Base-by-base conservation (phyloP, 2,329 filamentous ascomycete species). In the Penicillium sp. region DNA sequence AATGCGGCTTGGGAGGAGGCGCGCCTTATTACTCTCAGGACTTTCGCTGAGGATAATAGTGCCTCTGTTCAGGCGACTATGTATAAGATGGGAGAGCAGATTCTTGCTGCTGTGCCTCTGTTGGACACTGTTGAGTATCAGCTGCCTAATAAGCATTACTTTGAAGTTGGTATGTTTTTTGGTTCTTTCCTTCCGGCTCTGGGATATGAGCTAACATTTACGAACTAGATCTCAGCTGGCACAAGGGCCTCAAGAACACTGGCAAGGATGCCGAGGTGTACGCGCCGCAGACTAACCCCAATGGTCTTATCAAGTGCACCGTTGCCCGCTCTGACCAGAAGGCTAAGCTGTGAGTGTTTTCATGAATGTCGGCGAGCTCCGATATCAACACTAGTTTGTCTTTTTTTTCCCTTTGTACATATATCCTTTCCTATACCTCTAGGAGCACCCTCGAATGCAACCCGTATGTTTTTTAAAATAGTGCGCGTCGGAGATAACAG, bases 131-230 rank as follows among this genome's bases (percentile, higher is more conserved):
- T 93, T 35, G 81, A 86, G 62, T 97, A 96, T 69, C 79, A 86
- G 8, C 78, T 99, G 64, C 93, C 93, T 10, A 99, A 99, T 78
- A 97, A 96, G 77, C 93, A 99, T 75, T 97, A 96, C 76, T 97
- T 97, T 67, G 92, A 97, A 73, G 86, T 97, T 71, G 87, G 71
- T 72, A 64, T 41, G 70, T 67, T 51, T 33, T 77, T 49, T 19
- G 46, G 30, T 22, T 18, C 31, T 14, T 29, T 10, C 4, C 13
- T 35, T 31, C 27, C 18, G n/a, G n/a, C n/a, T 22, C 3, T 54
- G 42, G 43, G 35, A 31, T n/a, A 22, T 8, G 52, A 41, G 42
- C 52, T 55, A 35, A 47, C 36, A 6, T 13, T 28, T 22, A 36
- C 25, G 16, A 22, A 44, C 3, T 65, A 92, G 92, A 97, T 67